Conservation (phyloP, 768 basidiomycete species). For the Galerina marginata region DNA sequence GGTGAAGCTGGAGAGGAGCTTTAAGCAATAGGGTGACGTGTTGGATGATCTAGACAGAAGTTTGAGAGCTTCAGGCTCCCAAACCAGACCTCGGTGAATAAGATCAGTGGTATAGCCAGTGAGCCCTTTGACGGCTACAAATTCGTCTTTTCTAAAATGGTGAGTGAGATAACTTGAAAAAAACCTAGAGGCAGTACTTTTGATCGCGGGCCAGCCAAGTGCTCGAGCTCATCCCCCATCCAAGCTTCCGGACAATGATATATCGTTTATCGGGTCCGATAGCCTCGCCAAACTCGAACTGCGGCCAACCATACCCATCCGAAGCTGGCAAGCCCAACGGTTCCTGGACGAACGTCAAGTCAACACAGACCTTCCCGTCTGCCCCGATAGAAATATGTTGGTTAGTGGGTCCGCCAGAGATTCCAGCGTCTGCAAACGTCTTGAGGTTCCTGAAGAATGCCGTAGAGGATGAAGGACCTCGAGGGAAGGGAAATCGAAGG, state of each 20-base stretch:
- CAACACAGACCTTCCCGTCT: conserved; percentile 23
- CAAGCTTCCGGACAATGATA: conserved; percentile 32
- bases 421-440: neutral
- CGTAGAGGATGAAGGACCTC: neutral
- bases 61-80: conserved; percentile 29
- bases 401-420: neutral
- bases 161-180: neutral
- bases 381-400: conserved; percentile 25
- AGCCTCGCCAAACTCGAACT: conserved; percentile 28
- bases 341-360: conserved; percentile 33
- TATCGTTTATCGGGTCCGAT: conserved; percentile 33
- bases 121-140: conserved; percentile 38
- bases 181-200: conserved; percentile 16
- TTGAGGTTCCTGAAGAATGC: neutral
- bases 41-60: conserved; percentile 12
- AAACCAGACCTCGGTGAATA: conserved; percentile 17
- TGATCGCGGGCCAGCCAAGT: conserved; percentile 35
- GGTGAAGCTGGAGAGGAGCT: conserved; percentile 28
- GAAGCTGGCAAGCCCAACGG: conserved; percentile 32
- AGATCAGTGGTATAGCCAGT: conserved; percentile 31
- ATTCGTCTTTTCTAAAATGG: conserved; percentile 22
- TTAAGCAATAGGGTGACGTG: conserved; percentile 19
- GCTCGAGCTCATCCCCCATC: conserved; percentile 37
- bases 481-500: neutral
- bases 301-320: conserved; percentile 33